Evolutionary conservation across 345 rosid genomes (phyloP).

Genomic region (Aurinia saxatilis): DNA sequence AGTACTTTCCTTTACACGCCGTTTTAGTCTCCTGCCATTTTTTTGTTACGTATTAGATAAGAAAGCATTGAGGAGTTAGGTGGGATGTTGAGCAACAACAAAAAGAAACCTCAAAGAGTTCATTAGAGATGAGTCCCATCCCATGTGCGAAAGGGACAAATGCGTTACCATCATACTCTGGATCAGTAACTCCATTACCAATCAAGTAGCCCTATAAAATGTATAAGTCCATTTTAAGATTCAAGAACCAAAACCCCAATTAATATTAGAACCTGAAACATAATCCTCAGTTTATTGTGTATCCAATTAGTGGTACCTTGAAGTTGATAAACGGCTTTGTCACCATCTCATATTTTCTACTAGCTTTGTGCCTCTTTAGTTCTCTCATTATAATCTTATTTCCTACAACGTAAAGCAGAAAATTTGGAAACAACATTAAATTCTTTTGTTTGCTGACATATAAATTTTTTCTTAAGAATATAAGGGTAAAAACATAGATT

Average conservation of each 20-base stretch:
- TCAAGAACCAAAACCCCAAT: neutral
- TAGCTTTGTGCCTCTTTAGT: neutral
- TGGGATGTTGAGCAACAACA: neutral
- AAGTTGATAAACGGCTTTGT: constrained; percentile 55
- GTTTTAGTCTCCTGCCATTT: constrained; percentile 49
- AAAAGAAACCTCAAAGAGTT: constrained; percentile 53
- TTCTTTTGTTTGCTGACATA: neutral
- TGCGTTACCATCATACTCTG: constrained; percentile 69
- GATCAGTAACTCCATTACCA: constrained; percentile 89
- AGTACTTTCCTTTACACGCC: constrained; percentile 55
- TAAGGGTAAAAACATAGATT: neutral
- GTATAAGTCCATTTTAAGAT: neutral
- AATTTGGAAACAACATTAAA: neutral
- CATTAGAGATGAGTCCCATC: constrained; percentile 82
- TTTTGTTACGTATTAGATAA: neutral
- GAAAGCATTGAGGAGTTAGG: neutral
- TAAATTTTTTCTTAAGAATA: neutral
- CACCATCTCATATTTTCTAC: constrained; percentile 22
- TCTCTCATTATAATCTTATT: constrained; percentile 26
- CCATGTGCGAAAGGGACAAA: constrained; percentile 86
- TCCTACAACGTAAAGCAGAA: constrained; percentile 33
- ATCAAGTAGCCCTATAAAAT: constrained; percentile 72
- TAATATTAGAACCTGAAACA: neutral
- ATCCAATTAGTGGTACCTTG: constrained; percentile 39
- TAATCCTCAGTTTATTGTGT: neutral